Conservation (phyloP, 2,329 filamentous ascomycete genomes). For the Fusarium illudens region DNA sequence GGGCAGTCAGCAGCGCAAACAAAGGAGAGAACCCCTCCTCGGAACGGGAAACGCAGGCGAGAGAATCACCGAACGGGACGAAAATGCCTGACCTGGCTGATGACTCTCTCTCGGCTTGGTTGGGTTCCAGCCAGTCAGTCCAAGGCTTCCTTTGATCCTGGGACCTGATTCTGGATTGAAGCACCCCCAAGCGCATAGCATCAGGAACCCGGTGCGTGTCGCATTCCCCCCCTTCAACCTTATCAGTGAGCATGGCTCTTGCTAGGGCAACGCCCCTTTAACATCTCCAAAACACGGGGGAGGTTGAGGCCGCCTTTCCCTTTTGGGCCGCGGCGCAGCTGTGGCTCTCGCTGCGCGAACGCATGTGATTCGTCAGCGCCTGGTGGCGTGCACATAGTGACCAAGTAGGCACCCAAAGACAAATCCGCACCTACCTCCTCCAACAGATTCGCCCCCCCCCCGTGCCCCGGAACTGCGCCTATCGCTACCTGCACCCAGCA, state of each 20-base stretch:
- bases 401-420: constrained; percentile 10
- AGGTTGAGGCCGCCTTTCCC: constrained; percentile 8
- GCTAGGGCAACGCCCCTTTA: constrained; percentile 20
- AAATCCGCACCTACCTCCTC: constrained; percentile 18
- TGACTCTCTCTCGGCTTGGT: constrained; percentile 2
- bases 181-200: constrained; percentile 6
- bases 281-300: constrained; percentile 19
- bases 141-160: constrained; percentile 12
- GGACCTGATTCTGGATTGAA: constrained; percentile 4
- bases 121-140: constrained; percentile 16
- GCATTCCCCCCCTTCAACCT: constrained; percentile 33
- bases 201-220: constrained; percentile 12
- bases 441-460: constrained; percentile 12
- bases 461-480: constrained; percentile 27
- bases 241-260: constrained; percentile 31
- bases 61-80: constrained; percentile 15
- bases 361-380: not conserved
- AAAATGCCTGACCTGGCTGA: not conserved
- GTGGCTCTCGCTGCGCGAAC: not conserved
- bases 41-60: constrained; percentile 13
- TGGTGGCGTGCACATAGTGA: constrained; percentile 15
- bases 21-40: constrained; percentile 20
- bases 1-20: constrained; percentile 13
- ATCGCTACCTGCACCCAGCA: constrained; percentile 29
- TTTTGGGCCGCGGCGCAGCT: constrained; percentile 21